Evolutionary conservation across 768 basidiomycete genomes (phyloP), one percentile per base, ranked within the genome.

Genomic region (Podaxis sp.): DNA sequence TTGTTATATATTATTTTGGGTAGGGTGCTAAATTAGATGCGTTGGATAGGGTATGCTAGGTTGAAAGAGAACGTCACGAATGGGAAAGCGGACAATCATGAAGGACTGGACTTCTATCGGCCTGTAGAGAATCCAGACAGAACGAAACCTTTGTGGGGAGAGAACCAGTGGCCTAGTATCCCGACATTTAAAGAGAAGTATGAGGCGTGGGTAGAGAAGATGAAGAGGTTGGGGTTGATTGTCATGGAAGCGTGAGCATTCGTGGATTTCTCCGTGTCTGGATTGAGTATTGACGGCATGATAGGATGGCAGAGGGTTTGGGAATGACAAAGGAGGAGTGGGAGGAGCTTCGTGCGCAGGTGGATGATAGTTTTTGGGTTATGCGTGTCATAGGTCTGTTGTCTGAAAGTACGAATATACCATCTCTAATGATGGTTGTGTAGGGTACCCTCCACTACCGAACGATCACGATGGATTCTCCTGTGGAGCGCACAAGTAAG

Each of bases 301-400:
- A 22, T 56, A 94, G 93, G 24, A 95, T 96, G 91, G 86, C 91
- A 0, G 76, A 79, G 63, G 94, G 94, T 6, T 76, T 96, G 5
- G 90, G 90, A 9, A 83, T 94, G 86, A 82, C 80, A 4, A 59
- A 71, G 0, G 81, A 84, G 1, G 94, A 95, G 69, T 91, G 90
- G 88, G 63, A 76, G 12, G 82, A 83, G 0, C 77, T 96, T 52
- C 82, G 83, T n/a, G 70, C 71, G 25, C 82, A 89, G 71, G 88
- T 96, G 0, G 85, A 93, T 63, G 87, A 96, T 66, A 88, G 87
- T 66, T 97, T 96, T 69, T 96, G 95, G 95, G 84, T 87, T 4
- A 87, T 94, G 89, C 83, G 94, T 4, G 78, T 89, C 3, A 91
- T 96, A 60, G 93, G 91, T 89, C 9, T 19, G 70, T 54, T 27